Evolutionary conservation across 495 filamentous ascomycete genomes (phyloP), one percentile per base, ranked within the genome.

Genomic region (Penicillium coffeae): DNA sequence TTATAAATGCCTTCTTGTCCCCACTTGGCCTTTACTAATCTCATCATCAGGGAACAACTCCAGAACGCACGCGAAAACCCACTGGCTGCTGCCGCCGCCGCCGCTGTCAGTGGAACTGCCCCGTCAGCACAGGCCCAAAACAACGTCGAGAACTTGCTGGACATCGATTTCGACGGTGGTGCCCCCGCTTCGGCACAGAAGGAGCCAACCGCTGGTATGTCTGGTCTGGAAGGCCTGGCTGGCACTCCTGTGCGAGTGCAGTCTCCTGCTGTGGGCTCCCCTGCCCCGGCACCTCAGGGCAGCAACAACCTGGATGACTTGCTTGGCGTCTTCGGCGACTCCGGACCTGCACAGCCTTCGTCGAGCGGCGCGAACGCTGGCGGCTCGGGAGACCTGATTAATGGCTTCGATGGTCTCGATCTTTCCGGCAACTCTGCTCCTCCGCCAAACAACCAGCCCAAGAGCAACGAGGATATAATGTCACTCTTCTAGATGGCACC

Each of bases 141-240:
- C 72, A 96, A 96, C 62, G 81, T 88, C 51, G 93, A 98, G 65
- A 98, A 97, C 59, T 76, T 98, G 27, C 79, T 98, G 47, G 93
- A 98, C 67, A 96, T 98, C 59, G 93, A 98, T 72, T 97, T 97
- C 65, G 93, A 97, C 62, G 94, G 93, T 21, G 84, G 87, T 4
- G 93, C 89, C 18, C 94, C 93, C 0, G 93, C 93, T 12, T 90
- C 86, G 14, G 80, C 90, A 14, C 88, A 94, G 53, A 85, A 85
- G 52, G 78, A 80, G 35, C 79, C 84, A n/a, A 58, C 71, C 8
- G 69, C 64, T 19, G 82, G 83, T 39, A 62, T 80, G 49, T 83
- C 81, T 13, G 85, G 86, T 14, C 69, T 90, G 1, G 87, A 89
- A 62, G 87, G 85, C 10, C 72, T 88, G 19, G 82, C 80, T 21